phyloP scores from a whole-genome alignment of 225 moss, liverwort and hornwort genomes.

The Lunularia cruciata region DNA sequence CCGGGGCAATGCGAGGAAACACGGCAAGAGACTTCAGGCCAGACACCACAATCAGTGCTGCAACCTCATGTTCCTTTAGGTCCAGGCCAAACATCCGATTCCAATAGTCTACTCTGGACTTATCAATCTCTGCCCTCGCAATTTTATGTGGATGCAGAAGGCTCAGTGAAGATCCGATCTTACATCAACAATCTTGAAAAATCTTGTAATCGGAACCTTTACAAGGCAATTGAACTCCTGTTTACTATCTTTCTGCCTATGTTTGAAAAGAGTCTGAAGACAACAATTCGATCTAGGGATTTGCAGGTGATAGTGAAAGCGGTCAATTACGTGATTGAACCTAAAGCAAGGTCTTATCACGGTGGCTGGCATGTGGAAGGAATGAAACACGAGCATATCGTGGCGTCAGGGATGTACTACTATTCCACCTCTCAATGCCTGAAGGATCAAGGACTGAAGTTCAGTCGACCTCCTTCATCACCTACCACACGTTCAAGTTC shows the following conservation, averaged over 20 bases:
- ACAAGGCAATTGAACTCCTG: background rate
- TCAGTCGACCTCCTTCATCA: background rate
- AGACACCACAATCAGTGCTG: too few species aligned
- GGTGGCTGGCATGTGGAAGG: constrained; percentile 12
- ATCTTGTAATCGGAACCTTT: background rate
- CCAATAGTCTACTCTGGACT: background rate
- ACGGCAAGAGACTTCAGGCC: background rate
- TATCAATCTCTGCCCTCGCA: constrained; percentile 17
- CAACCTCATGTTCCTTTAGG: background rate
- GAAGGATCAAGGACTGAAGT: constrained; percentile 3
- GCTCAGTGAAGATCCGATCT: background rate
- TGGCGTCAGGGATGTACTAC: constrained; percentile 18
- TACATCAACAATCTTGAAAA: constrained; percentile 11
- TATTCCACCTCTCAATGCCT: constrained; percentile 6
- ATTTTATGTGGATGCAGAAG: background rate
- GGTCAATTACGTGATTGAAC: constrained; percentile 3
- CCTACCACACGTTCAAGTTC: background rate
- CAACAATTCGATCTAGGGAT: background rate
- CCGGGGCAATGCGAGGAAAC: background rate
- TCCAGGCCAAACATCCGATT: background rate
- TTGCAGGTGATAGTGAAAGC: constrained; percentile 10
- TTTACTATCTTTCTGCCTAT: constrained; percentile 7
- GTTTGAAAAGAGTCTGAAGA: constrained; percentile 1
- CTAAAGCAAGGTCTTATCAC: background rate
- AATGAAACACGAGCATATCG: constrained; percentile 13